Evolutionary conservation across 441 rosid species (phyloP).

Genomic region (Populus trichocarpa): DNA sequence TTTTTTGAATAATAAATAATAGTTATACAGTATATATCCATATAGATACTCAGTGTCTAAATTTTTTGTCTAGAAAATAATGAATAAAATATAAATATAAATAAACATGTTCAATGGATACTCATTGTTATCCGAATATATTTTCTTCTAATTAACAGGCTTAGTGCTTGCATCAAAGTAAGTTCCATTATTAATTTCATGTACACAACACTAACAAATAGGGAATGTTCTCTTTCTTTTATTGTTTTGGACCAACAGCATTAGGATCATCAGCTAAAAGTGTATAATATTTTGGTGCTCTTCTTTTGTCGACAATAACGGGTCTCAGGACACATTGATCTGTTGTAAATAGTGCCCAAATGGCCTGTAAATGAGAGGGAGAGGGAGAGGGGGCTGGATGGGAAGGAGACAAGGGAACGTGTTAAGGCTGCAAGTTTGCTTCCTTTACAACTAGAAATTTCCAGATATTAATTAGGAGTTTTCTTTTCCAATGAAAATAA

Average conservation of each 20-base stretch:
- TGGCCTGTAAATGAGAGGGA: background rate
- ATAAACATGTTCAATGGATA: background rate
- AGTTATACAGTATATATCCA: too few relatives aligned
- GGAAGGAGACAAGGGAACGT: slow-evolving; percentile 17
- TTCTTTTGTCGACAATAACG: background rate
- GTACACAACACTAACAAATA: background rate
- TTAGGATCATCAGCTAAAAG: too few relatives aligned
- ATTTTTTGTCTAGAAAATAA: too few relatives aligned
- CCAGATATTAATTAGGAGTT: background rate
- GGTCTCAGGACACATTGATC: background rate
- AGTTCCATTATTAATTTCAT: background rate
- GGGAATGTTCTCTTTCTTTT: background rate
- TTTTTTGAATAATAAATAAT: too few relatives aligned
- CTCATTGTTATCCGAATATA: background rate
- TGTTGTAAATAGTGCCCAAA: background rate
- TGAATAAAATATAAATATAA: too few relatives aligned
- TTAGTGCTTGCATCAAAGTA: background rate
- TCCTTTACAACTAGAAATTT: slow-evolving; percentile 24
- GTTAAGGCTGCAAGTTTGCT: slow-evolving; percentile 29
- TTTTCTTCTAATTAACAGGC: background rate
- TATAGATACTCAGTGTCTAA: too few relatives aligned
- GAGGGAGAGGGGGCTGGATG: background rate
- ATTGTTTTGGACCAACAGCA: background rate
- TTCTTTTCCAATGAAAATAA: slow-evolving; percentile 29
- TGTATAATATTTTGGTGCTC: too few relatives aligned